These are phyloP conservation scores for Umbilicus rupestris DNA, from an alignment of 164 flowering plant genomes.

Conservation along the genomic window DNA sequence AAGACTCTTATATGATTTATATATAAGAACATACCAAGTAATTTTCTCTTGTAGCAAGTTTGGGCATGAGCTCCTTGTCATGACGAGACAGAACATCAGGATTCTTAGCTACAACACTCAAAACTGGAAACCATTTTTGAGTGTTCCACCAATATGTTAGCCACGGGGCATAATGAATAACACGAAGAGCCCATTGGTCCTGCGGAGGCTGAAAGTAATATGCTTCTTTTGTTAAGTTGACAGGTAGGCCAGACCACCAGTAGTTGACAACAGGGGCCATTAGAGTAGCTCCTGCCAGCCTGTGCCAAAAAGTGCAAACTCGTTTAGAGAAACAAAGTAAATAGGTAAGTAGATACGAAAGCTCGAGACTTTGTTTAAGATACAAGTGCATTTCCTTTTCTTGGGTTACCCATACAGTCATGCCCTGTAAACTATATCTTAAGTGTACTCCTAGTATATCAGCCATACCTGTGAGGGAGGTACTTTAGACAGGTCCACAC, in stretches of 20 bases:
- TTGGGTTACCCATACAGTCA: not conserved
- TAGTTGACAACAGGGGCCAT: slow-evolving; percentile 70
- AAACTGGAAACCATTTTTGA: slow-evolving; percentile 61
- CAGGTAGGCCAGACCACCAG: slow-evolving; percentile 83
- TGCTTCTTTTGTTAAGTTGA: slow-evolving; percentile 50
- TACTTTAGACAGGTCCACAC: slow-evolving; percentile 61
- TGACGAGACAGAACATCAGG: slow-evolving; percentile 24
- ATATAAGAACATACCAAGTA: slow-evolving; percentile 6
- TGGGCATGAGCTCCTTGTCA: slow-evolving; percentile 32
- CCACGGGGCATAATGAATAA: slow-evolving; percentile 66
- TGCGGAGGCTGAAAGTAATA: slow-evolving; percentile 26
- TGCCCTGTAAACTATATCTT: not conserved
- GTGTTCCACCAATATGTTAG: slow-evolving; percentile 86
- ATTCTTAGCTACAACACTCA: slow-evolving; percentile 23
- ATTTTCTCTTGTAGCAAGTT: slow-evolving; percentile 1
- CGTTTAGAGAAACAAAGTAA: not conserved
- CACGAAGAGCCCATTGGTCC: slow-evolving; percentile 64
- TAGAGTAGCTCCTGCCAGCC: slow-evolving; percentile 76
- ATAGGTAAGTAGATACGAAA: not conserved
- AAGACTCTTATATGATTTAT: not conserved
- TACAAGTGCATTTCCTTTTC: not conserved
- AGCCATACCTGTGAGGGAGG: slow-evolving; percentile 61
- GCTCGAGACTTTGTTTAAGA: not conserved
- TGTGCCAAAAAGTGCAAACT: slow-evolving; percentile 17
- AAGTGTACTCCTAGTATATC: not conserved